phyloP scores from a whole-genome alignment of 768 basidiomycete genomes.

The Suillus bovinus region DNA sequence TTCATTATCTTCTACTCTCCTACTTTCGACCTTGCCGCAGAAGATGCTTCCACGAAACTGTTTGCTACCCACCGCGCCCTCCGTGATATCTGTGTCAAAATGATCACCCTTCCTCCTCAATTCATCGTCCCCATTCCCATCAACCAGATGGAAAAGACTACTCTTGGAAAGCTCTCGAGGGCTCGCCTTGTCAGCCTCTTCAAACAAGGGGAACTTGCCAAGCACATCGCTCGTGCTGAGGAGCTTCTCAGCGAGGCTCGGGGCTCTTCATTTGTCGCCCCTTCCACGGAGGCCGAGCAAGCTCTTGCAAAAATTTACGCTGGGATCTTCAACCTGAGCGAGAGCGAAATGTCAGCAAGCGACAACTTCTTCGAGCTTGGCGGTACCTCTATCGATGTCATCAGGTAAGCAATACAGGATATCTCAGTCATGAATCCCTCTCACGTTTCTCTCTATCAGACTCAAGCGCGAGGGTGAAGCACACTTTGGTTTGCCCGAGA shows the following conservation, averaged over 20 bases:
- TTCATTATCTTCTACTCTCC: conserved; percentile 44
- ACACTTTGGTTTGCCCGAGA: conserved; percentile 27
- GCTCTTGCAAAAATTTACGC: conserved; percentile 27
- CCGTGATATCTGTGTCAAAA: conserved; percentile 28
- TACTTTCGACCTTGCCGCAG: conserved; percentile 19
- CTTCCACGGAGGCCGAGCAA: conserved; percentile 24
- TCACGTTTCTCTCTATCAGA: conserved; percentile 4
- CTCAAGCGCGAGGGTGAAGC: conserved; percentile 25
- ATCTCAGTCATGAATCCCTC: background rate
- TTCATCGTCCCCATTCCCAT: conserved; percentile 40
- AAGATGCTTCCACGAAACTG: conserved; percentile 21
- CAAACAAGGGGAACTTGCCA: conserved; percentile 32
- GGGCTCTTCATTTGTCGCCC: conserved; percentile 20
- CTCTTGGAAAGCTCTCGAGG: conserved; percentile 43
- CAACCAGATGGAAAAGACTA: conserved; percentile 40
- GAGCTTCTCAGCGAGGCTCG: conserved; percentile 19
- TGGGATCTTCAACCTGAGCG: conserved; percentile 27
- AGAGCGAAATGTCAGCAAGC: conserved; percentile 23
- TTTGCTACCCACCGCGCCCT: conserved; percentile 30
- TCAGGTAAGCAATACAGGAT: conserved; percentile 13
- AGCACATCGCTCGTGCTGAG: conserved; percentile 26
- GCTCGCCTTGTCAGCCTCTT: conserved; percentile 33
- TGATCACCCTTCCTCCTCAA: conserved; percentile 36
- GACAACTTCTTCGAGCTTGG: conserved; percentile 42
- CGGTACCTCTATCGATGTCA: conserved; percentile 39